A percentile compares a stretch with the other conserved stretches of the same genome.
phyloP scores from a whole-genome alignment of 352 stramenopile genomes.

The Pythium rhizo-oryzae region DNA sequence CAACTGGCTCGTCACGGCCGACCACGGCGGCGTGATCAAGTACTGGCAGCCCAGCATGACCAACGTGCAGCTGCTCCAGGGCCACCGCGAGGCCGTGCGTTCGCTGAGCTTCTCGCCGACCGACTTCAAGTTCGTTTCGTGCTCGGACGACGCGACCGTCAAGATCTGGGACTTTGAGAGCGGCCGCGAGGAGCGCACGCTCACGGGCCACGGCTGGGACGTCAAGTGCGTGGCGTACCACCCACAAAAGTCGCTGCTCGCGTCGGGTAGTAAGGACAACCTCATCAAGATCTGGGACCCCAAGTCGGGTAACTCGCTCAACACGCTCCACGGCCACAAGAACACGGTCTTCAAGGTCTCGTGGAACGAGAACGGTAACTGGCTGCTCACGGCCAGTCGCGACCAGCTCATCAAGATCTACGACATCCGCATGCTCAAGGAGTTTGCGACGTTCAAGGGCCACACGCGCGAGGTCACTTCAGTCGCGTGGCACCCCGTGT shows the following conservation, averaged over 20 bases:
- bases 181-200: conserved; percentile 91
- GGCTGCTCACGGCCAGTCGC: conserved; percentile 95
- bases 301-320: conserved; percentile 89
- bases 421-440: conserved; percentile 97
- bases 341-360: conserved; percentile 97
- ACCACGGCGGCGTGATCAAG: conserved; percentile 91
- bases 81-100: conserved; percentile 91
- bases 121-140: conserved; percentile 98
- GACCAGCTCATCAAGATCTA: conserved; percentile 99
- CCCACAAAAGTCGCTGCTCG: conserved; percentile 93
- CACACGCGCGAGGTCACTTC: conserved; percentile 97
- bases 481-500: conserved; percentile 96
- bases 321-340: conserved; percentile 97
- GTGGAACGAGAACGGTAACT: conserved; percentile 99
- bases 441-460: conserved; percentile 94
- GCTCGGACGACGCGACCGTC: conserved; percentile 96
- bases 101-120: conserved; percentile 96
- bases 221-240: conserved; percentile 98
- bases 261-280: conserved; percentile 96
- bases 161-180: conserved; percentile 93
- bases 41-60: conserved; percentile 93
- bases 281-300: conserved; percentile 99
- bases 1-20: conserved; percentile 90
- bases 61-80: conserved; percentile 85
- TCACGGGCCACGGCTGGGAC: conserved; percentile 98